phyloP scores from a whole-genome alignment of 2,329 filamentous ascomycete species.

The Colletotrichum endophyticum region DNA sequence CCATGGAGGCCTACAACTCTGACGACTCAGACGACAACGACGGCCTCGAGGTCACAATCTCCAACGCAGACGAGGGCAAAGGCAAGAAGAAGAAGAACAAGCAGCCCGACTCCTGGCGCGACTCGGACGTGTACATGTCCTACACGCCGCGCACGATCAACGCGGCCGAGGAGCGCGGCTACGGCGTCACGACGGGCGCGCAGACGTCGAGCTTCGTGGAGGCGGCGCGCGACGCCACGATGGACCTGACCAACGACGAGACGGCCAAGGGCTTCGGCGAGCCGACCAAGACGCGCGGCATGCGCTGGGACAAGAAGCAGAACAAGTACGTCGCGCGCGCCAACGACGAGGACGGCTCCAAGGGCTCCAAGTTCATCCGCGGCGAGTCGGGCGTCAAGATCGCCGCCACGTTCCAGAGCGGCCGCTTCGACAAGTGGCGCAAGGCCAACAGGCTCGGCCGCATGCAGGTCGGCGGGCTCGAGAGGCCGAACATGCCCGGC shows the following conservation, averaged over 20 bases:
- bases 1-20: slow-evolving; percentile 36
- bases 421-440: slow-evolving; percentile 92
- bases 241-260: slow-evolving; percentile 94
- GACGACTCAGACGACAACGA: slow-evolving; percentile 59
- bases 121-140: slow-evolving; percentile 94
- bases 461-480: slow-evolving; percentile 81
- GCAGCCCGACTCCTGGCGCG: slow-evolving; percentile 42
- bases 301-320: slow-evolving; percentile 97
- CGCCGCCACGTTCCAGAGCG: slow-evolving; percentile 89
- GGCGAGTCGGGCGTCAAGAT: slow-evolving; percentile 97
- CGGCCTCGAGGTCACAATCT: slow-evolving; percentile 74
- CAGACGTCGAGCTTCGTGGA: slow-evolving; percentile 81
- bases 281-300: slow-evolving; percentile 68
- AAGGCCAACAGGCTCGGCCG: slow-evolving; percentile 81
- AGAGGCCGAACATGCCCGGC: slow-evolving; percentile 48
- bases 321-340: slow-evolving; percentile 92
- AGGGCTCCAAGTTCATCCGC: slow-evolving; percentile 72
- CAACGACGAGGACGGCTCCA: slow-evolving; percentile 94
- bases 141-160: slow-evolving; percentile 86
- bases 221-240: slow-evolving; percentile 83
- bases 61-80: slow-evolving; percentile 55
- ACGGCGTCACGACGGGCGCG: slow-evolving; percentile 87
- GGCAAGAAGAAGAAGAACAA: slow-evolving; percentile 53
- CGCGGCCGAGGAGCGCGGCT: slow-evolving; percentile 86
- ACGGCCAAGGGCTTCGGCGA: slow-evolving; percentile 79